Evolutionary conservation across 164 flowering plant species (phyloP).

Genomic region (Vitis labrusca): DNA sequence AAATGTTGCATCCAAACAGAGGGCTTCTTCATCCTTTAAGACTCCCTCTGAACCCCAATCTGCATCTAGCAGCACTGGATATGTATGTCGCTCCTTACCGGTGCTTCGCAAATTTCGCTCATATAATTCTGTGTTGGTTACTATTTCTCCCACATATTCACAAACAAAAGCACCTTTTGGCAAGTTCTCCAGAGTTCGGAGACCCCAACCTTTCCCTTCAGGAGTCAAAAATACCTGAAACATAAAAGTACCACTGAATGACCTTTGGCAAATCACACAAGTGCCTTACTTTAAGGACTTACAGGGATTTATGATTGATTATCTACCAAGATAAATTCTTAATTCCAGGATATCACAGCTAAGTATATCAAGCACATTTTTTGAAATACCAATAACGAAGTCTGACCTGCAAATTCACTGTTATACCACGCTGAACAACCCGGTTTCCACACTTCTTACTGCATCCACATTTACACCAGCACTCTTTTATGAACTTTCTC

Average conservation of each 20-base stretch:
- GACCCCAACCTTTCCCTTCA: slow-evolving; percentile 17
- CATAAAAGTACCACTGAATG: too few species aligned
- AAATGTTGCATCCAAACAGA: slow-evolving; percentile 27
- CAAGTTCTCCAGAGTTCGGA: slow-evolving; percentile 9
- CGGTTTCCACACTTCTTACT: slow-evolving; percentile 12
- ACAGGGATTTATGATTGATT: too few species aligned
- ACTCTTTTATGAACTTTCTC: slow-evolving; percentile 12
- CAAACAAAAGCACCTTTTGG: slow-evolving; percentile 16
- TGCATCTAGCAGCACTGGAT: slow-evolving; percentile 21
- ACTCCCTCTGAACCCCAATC: slow-evolving; percentile 19
- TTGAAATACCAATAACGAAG: too few species aligned
- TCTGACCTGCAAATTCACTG: slow-evolving; percentile 1
- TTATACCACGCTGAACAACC: slow-evolving; percentile 12
- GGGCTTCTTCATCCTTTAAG: slow-evolving; percentile 24
- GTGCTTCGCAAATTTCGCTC: slow-evolving; percentile 9
- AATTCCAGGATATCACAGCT: too few species aligned
- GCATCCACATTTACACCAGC: slow-evolving; percentile 16
- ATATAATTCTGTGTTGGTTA: slow-evolving; percentile 14
- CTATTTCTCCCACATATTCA: slow-evolving; percentile 19
- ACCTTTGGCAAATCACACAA: too few species aligned
- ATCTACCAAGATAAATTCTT: too few species aligned
- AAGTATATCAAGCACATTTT: too few species aligned
- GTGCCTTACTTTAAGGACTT: too few species aligned
- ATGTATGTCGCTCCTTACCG: slow-evolving; percentile 10
- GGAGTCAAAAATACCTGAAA: slow-evolving; percentile 8